Evolutionary conservation across 1,284 basidiomycete species (phyloP), one percentile per base, ranked within the genome.

Genomic region (Cutaneotrichosporon sp.): DNA sequence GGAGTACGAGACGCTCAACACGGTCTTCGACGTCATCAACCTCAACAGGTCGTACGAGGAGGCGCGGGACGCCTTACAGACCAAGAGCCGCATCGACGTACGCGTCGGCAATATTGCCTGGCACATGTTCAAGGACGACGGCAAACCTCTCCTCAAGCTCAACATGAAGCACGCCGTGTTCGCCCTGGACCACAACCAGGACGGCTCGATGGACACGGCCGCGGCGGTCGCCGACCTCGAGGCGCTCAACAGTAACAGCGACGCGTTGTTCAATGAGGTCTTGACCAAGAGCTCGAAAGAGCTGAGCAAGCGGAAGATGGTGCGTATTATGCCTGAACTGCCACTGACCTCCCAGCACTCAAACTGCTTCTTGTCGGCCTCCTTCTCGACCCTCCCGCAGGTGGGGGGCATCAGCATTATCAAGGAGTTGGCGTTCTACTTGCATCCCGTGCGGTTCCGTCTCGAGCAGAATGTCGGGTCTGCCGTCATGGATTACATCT

Each of bases 331-430:
- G n/a, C n/a, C n/a, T n/a, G n/a, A n/a, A n/a, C n/a, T n/a, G n/a
- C 22, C 20, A 56, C 51, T 57, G 53, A 59, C 50, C 16, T n/a
- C n/a, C 11, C 66, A 56, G 33, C 61, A 62, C 49, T 51, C 65
- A 7, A 53, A 52, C 27, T 57, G 54, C 47, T 62, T 60, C 14
- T 33, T 67, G n/a, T 69, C 70, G 4, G 66, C 65, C 27, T 62
- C 46, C 36, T 93, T 91, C 91, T 87, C 84, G 4, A 85, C 90
- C 22, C 81, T 92, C n/a, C 86, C 92, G 0, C 90, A 94, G 2
- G 92, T 97, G 4, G 95, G 93, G 24, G 95, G 95, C 11, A 97
- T 99, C 68, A 86, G 89, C 9, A 93, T 98, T 66, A 89, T 95
- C 72, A 89, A 93, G 76, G 83, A 85, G 31, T 92, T 97, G 71